Percentiles rank a stretch among this genome's conserved stretches.
These are phyloP conservation scores for Nicotiana attenuata DNA, from an alignment of 257 asterid genomes.

Conservation along the genomic window DNA sequence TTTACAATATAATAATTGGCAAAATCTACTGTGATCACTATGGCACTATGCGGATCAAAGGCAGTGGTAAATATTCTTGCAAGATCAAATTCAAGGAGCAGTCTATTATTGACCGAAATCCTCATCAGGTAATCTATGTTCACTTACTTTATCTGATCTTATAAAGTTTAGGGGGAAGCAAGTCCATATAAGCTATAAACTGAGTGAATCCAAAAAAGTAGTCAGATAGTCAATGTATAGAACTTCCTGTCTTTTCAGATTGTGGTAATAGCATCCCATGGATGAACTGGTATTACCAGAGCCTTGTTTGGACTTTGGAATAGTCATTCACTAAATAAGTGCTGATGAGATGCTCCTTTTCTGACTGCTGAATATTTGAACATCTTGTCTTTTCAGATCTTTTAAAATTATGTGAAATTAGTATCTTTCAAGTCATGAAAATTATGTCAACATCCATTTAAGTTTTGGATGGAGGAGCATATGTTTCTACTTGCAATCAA, in stretches of 20 bases:
- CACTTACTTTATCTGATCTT: neutral
- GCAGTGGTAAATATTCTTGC: conserved; percentile 92
- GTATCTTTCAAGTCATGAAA: neutral
- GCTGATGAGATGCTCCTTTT: neutral
- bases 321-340: neutral
- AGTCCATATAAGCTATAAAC: neutral
- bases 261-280: neutral
- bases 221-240: neutral
- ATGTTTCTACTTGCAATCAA: neutral
- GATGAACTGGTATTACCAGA: neutral
- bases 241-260: neutral
- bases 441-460: neutral
- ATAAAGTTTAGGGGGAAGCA: neutral
- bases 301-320: neutral
- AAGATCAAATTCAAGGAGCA: conserved; percentile 98
- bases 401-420: neutral
- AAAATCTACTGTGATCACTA: conserved; percentile 95
- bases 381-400: neutral
- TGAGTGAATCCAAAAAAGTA: neutral
- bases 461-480: neutral
- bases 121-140: conserved; percentile 72
- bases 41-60: conserved; percentile 96
- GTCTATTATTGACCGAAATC: conserved; percentile 96
- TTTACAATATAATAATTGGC: conserved; percentile 91
- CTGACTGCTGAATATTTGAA: neutral